phyloP scores from a whole-genome alignment of 371 early-diverging fungal genomes.

The Mucor plumbeus region DNA sequence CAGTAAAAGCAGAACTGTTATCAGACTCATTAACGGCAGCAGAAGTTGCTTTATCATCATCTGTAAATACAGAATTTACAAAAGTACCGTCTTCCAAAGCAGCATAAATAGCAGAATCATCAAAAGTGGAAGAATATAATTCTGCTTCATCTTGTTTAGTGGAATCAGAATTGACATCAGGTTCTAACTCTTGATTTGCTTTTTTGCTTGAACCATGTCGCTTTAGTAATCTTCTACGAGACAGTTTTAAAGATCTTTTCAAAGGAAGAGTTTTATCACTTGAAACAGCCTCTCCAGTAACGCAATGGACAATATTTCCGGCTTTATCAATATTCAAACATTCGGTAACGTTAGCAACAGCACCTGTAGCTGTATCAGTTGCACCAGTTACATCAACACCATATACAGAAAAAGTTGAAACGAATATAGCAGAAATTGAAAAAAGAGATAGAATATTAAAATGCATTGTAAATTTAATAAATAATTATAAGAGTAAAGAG shows the following conservation, averaged over 20 bases:
- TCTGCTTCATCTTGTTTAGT: background rate
- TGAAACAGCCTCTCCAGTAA: background rate
- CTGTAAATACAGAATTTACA: background rate
- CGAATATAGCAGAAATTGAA: background rate
- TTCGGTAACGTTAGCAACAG: background rate
- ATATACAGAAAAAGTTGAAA: background rate
- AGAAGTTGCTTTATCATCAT: background rate
- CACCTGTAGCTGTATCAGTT: background rate
- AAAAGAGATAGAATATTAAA: background rate
- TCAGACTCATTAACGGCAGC: background rate
- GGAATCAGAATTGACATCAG: background rate
- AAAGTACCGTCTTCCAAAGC: background rate
- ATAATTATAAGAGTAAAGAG: background rate
- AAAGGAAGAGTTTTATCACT: background rate
- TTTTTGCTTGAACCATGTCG: background rate
- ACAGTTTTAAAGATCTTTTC: background rate
- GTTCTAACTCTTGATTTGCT: no score
- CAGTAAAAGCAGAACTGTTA: background rate
- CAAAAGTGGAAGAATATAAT: background rate
- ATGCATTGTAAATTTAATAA: background rate
- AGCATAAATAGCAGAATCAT: background rate
- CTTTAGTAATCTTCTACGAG: background rate
- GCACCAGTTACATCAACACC: background rate
- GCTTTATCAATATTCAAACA: background rate
- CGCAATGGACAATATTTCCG: background rate